phyloP scores from a whole-genome alignment of 208 protist genomes.

The Leishmania martiniquensis region DNA sequence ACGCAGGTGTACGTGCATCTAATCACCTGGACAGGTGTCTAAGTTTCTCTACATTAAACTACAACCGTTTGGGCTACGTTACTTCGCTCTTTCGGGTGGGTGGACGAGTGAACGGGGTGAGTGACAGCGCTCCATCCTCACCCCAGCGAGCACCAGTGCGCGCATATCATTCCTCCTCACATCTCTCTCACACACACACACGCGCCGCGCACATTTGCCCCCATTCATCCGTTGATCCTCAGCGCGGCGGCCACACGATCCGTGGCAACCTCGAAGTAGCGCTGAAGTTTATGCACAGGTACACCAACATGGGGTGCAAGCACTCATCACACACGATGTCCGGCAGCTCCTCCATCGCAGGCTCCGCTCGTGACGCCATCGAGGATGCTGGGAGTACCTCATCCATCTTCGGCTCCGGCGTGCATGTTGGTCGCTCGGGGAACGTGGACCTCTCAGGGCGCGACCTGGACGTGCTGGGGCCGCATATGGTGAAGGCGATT shows the following conservation, averaged over 20 bases:
- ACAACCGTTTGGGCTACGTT: background rate
- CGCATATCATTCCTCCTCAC: no score
- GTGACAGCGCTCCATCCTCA: no score
- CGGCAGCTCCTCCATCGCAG: background rate
- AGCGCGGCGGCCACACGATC: background rate
- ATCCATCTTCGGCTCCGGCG: slow-evolving; percentile 70
- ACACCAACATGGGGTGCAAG: slow-evolving; percentile 33
- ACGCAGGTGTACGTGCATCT: background rate
- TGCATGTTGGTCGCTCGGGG: slow-evolving; percentile 82
- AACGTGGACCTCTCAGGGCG: slow-evolving; percentile 81
- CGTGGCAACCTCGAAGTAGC: background rate
- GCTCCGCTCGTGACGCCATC: slow-evolving; percentile 11
- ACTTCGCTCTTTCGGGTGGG: background rate
- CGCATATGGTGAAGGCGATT: slow-evolving; percentile 69
- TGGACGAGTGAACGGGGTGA: no score
- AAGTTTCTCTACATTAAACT: background rate
- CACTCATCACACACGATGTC: slow-evolving; percentile 12
- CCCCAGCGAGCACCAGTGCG: no score
- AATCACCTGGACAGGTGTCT: no score
- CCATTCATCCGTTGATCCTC: background rate
- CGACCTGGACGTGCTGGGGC: slow-evolving; percentile 62
- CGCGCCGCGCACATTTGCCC: background rate
- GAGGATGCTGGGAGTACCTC: slow-evolving; percentile 17
- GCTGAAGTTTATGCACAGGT: background rate
- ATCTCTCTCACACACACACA: background rate